Conservation (phyloP, 2,329 filamentous ascomycete genomes). For the Catunica adiposa region DNA sequence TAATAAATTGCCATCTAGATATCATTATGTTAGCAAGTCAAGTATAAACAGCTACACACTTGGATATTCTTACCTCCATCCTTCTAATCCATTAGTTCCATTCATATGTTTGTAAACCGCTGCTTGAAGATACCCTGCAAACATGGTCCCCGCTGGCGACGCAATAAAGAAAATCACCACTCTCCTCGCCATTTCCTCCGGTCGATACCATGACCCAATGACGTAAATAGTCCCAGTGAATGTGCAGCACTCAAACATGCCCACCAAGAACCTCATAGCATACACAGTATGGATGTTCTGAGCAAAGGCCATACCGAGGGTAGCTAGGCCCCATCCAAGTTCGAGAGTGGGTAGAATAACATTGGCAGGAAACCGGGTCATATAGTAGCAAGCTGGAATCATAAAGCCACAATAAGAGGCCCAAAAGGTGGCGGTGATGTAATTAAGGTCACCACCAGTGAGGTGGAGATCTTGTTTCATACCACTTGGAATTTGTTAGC, state of each 20-base stretch:
- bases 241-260: conserved; percentile 20
- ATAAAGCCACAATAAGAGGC: conserved; percentile 26
- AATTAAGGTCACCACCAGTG: conserved; percentile 22
- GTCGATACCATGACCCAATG: conserved; percentile 24
- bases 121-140: conserved; percentile 35
- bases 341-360: conserved; percentile 20
- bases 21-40: not conserved
- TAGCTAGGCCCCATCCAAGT: conserved; percentile 21
- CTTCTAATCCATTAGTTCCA: conserved; percentile 30
- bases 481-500: conserved; percentile 18
- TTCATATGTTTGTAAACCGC: conserved; percentile 38
- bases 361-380: conserved; percentile 24
- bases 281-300: conserved; percentile 22
- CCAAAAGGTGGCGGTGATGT: conserved; percentile 21
- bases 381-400: conserved; percentile 25
- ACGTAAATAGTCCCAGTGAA: conserved; percentile 21
- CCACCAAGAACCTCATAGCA: conserved; percentile 23
- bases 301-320: conserved; percentile 20
- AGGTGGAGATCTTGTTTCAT: conserved; percentile 23
- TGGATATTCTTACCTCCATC: conserved; percentile 24
- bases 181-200: conserved; percentile 27
- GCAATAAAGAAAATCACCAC: conserved; percentile 33
- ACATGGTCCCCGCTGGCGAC: conserved; percentile 34
- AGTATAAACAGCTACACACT: not conserved
- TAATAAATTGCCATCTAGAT: conserved; percentile 35